Percentiles rank a stretch among this genome's conserved stretches.
Conservation (phyloP, 805 yeast genomes). For the Pichia scutulata region DNA sequence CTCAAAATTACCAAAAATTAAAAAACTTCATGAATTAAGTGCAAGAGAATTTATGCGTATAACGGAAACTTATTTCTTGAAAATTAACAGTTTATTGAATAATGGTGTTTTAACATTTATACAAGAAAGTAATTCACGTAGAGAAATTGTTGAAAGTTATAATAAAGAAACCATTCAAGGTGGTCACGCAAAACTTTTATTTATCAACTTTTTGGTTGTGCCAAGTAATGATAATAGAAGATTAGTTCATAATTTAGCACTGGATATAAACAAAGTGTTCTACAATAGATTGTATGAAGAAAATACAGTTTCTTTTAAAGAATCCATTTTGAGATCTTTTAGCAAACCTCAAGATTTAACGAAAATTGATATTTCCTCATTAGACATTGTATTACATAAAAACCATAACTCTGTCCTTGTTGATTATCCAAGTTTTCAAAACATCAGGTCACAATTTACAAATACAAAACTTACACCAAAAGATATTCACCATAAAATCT, state of each 20-base stretch:
- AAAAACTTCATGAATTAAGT: slow-evolving; percentile 21
- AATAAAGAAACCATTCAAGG: slow-evolving; percentile 18
- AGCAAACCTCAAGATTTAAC: slow-evolving; percentile 4
- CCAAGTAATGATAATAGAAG: slow-evolving; percentile 18
- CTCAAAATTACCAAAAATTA: slow-evolving; percentile 27
- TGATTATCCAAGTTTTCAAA: not conserved
- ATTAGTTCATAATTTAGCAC: slow-evolving; percentile 16
- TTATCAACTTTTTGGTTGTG: slow-evolving; percentile 25
- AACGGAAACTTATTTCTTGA: slow-evolving; percentile 22
- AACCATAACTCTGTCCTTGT: slow-evolving; percentile 4
- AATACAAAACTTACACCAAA: not conserved
- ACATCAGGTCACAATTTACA: not conserved
- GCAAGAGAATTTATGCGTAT: slow-evolving; percentile 23
- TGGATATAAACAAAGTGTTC: slow-evolving; percentile 15
- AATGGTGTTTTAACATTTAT: slow-evolving; percentile 26
- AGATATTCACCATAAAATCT: slow-evolving; percentile 25
- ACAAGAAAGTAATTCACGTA: slow-evolving; percentile 24
- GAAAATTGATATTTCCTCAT: slow-evolving; percentile 22
- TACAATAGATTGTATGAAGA: slow-evolving; percentile 18
- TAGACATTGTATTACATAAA: slow-evolving; percentile 16
- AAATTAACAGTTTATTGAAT: slow-evolving; percentile 19
- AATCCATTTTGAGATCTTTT: slow-evolving; percentile 8
- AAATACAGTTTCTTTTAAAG: slow-evolving; percentile 6
- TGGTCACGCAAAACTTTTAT: slow-evolving; percentile 25
- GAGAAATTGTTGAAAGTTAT: slow-evolving; percentile 15